Evolutionary conservation across 192 early-diverging fungal genomes (phyloP).

Genomic region (Mortierella claussenii): DNA sequence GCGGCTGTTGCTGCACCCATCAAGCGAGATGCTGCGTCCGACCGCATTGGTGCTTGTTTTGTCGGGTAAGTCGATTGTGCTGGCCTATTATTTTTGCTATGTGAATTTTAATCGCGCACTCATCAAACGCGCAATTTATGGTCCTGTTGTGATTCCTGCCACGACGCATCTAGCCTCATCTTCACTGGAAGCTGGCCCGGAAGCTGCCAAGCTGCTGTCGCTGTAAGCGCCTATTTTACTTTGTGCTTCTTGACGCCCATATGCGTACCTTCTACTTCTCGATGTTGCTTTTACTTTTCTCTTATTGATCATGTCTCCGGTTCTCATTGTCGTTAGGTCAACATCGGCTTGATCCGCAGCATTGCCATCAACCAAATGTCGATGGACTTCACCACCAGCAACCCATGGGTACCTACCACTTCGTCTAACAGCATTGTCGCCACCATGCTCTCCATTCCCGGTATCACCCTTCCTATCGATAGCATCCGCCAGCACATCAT

Average conservation of each 20-base stretch:
- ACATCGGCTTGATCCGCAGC: conserved; percentile 49
- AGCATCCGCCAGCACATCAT: conserved; percentile 32
- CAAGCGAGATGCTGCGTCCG: conserved; percentile 35
- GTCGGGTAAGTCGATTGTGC: conserved; percentile 10
- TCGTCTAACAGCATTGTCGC: conserved; percentile 56
- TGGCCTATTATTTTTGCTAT: not conserved
- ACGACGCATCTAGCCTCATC: conserved; percentile 22
- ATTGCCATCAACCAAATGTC: conserved; percentile 58
- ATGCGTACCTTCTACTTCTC: not conserved
- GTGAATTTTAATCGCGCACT: not conserved
- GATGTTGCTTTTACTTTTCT: no score
- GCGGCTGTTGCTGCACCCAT: conserved; percentile 32
- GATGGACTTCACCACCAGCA: conserved; percentile 58
- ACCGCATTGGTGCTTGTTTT: conserved; percentile 41
- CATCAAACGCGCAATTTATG: not conserved
- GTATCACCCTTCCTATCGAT: conserved; percentile 39
- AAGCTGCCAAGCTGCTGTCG: conserved; percentile 33
- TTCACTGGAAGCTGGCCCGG: conserved; percentile 41
- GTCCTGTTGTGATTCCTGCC: not conserved
- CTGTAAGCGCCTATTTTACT: conserved; percentile 19
- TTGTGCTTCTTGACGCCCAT: not conserved
- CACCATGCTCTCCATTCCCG: conserved; percentile 46
- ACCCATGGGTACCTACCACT: conserved; percentile 55
- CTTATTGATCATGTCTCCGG: no score
- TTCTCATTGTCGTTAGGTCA: conserved; percentile 20